Conservation (phyloP, 352 stramenopile genomes). For the Thraustotheca clavata region DNA sequence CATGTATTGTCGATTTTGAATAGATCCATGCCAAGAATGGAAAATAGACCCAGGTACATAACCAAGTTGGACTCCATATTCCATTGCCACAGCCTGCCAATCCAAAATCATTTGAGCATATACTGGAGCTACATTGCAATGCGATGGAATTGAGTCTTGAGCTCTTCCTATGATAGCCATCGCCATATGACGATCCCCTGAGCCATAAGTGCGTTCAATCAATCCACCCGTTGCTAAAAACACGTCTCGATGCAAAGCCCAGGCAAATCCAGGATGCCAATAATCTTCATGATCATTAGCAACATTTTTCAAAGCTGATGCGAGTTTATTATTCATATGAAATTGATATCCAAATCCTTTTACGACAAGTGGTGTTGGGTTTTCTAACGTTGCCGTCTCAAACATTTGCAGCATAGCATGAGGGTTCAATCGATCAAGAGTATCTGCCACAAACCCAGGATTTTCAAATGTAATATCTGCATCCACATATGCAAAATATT, state of each 20-base stretch:
- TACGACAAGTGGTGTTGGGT: not conserved
- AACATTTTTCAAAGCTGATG: not conserved
- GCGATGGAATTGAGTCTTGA: not conserved
- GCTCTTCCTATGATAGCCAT: not conserved
- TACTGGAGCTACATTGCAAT: not conserved
- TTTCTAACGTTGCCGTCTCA: not conserved
- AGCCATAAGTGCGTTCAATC: slow-evolving; percentile 1
- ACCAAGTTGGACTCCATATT: not conserved
- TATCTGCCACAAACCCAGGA: not conserved
- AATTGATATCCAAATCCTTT: slow-evolving; percentile 4
- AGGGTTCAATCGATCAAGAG: not conserved
- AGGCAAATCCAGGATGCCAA: slow-evolving; percentile 1
- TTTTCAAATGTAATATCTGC: slow-evolving; percentile 1
- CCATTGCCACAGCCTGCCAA: not conserved
- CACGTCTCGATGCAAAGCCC: not conserved
- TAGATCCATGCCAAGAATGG: not conserved
- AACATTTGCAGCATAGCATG: slow-evolving; percentile 1
- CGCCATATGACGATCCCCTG: not conserved
- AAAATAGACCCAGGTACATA: not conserved
- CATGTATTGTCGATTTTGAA: slow-evolving; percentile 4
- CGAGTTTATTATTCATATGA: slow-evolving; percentile 9
- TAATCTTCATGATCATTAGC: not conserved
- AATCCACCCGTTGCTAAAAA: not conserved
- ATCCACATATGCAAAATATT: slow-evolving; percentile 6
- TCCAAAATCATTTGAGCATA: not conserved